These are phyloP conservation scores for Aspergillus ibericus DNA, from an alignment of 2,329 filamentous ascomycete species.

Conservation along the genomic window DNA sequence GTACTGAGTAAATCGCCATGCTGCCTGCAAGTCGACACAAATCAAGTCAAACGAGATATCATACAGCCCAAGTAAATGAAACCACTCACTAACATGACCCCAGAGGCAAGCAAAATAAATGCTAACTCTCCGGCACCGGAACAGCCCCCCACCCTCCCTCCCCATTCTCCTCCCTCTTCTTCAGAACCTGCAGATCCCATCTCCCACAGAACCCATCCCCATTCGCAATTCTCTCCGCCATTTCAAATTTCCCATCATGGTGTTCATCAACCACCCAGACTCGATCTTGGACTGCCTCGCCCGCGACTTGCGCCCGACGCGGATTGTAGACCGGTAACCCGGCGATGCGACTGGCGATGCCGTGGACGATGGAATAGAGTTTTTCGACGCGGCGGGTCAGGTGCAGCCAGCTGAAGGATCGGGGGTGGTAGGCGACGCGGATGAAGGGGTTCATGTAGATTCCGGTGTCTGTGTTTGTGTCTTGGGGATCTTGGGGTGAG, in stretches of 20 bases:
- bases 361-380: constrained; percentile 60
- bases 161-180: not conserved
- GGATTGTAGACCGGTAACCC: constrained; percentile 62
- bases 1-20: no score
- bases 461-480: constrained; percentile 49
- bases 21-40: no score
- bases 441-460: constrained; percentile 75
- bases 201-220: constrained; percentile 35
- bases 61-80: no score
- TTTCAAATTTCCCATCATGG: constrained; percentile 30
- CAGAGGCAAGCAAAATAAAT: no score
- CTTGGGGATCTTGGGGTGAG: no score
- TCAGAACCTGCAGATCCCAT: not conserved
- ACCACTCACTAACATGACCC: no score
- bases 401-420: constrained; percentile 58
- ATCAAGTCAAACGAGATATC: no score
- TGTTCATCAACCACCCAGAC: constrained; percentile 32
- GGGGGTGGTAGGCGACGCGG: constrained; percentile 64
- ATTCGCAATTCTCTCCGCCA: constrained; percentile 30
- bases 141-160: not conserved
- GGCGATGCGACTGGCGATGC: constrained; percentile 56
- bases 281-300: constrained; percentile 43
- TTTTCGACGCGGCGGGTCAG: constrained; percentile 64
- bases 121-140: not conserved
- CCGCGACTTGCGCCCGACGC: constrained; percentile 59